A percentile compares a stretch with the other conserved stretches of the same genome.
phyloP scores from a whole-genome alignment of 2,329 filamentous ascomycete genomes.

The Ophiobolus disseminans region DNA sequence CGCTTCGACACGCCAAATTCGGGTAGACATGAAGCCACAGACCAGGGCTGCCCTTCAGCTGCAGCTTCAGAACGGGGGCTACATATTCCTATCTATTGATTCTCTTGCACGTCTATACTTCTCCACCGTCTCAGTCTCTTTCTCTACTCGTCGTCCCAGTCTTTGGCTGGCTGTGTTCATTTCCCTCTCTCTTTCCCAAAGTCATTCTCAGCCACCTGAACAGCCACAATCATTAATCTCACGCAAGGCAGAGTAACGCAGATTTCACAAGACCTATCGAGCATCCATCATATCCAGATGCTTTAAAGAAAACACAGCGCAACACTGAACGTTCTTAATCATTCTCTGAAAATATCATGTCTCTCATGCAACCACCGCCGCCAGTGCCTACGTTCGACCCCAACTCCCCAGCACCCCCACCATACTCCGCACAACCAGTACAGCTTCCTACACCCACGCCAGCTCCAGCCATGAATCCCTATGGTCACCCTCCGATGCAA shows the following conservation, averaged over 20 bases:
- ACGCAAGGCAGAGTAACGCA: too few species aligned
- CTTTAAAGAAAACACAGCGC: background rate
- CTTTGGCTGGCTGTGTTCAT: too few species aligned
- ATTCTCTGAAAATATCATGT: slow-evolving; percentile 3
- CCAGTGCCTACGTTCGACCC: slow-evolving; percentile 18
- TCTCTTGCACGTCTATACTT: slow-evolving; percentile 5
- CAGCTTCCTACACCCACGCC: slow-evolving; percentile 28
- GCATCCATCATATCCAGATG: background rate
- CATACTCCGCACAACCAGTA: slow-evolving; percentile 24
- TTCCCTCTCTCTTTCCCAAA: too few species aligned
- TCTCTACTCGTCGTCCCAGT: too few species aligned
- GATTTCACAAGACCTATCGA: background rate
- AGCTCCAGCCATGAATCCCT: slow-evolving; percentile 18
- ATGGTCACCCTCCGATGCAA: slow-evolving; percentile 16
- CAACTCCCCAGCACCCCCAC: slow-evolving; percentile 28
- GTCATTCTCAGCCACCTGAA: too few species aligned
- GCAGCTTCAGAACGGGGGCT: slow-evolving; percentile 23
- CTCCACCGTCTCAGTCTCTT: background rate
- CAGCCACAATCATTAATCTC: slow-evolving; percentile 11
- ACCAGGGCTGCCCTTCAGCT: slow-evolving; percentile 32
- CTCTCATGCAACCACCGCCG: slow-evolving; percentile 20
- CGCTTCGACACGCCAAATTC: slow-evolving; percentile 24
- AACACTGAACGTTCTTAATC: background rate
- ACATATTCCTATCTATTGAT: slow-evolving; percentile 13
- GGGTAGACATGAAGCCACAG: slow-evolving; percentile 34